Percentiles rank a stretch among this genome's conserved stretches.
These are phyloP conservation scores for Cyclotella kingstonii DNA, from an alignment of 108 stramenopile genomes.

Conservation along the genomic window DNA sequence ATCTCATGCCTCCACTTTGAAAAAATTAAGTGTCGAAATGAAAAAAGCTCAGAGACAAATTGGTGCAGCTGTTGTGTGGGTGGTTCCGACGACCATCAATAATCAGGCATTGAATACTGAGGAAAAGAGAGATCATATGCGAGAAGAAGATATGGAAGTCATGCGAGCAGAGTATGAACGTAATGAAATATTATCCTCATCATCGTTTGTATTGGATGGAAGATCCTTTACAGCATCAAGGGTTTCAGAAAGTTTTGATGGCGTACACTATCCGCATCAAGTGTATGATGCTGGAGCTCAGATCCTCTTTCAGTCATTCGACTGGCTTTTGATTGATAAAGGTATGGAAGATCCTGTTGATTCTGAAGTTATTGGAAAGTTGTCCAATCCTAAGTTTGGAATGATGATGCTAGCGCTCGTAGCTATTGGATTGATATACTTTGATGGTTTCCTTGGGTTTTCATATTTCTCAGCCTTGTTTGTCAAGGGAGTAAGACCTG, in stretches of 20 bases:
- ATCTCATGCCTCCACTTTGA: slow-evolving; percentile 41
- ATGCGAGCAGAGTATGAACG: slow-evolving; percentile 60
- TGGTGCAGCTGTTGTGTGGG: slow-evolving; percentile 67
- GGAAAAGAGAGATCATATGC: slow-evolving; percentile 74
- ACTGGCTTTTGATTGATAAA: slow-evolving; percentile 70
- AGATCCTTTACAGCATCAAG: slow-evolving; percentile 60
- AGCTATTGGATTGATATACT: slow-evolving; percentile 57
- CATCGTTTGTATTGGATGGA: slow-evolving; percentile 78
- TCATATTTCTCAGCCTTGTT: slow-evolving; percentile 74
- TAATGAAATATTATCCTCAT: slow-evolving; percentile 45
- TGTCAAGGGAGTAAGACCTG: slow-evolving; percentile 61
- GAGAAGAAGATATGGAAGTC: slow-evolving; percentile 71
- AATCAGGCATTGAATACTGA: slow-evolving; percentile 60
- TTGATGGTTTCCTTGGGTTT: slow-evolving; percentile 85
- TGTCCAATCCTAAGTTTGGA: slow-evolving; percentile 71
- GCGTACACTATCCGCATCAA: slow-evolving; percentile 83
- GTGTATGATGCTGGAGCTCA: slow-evolving; percentile 84
- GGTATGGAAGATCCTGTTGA: slow-evolving; percentile 20
- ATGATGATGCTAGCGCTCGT: slow-evolving; percentile 63
- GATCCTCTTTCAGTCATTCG: slow-evolving; percentile 76
- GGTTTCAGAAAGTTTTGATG: slow-evolving; percentile 78
- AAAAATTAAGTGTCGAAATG: slow-evolving; percentile 51
- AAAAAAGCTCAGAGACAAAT: slow-evolving; percentile 22
- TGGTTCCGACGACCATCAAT: slow-evolving; percentile 85
- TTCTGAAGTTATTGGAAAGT: slow-evolving; percentile 55